phyloP scores from a whole-genome alignment of 1,284 basidiomycete genomes.

The Apiotrichum sp. region DNA sequence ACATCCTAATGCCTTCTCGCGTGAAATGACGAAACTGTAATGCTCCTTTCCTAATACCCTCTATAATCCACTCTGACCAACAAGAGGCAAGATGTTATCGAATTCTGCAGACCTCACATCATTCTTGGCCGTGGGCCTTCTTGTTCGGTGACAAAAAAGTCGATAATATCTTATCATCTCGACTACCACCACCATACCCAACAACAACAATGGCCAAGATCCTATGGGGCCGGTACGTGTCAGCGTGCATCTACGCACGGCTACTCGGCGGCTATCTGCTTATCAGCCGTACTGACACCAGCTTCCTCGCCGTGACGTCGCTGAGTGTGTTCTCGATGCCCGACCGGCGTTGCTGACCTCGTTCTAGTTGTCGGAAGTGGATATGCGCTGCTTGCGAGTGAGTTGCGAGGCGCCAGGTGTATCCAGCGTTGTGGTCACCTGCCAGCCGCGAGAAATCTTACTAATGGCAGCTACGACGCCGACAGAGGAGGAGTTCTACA shows the following conservation, averaged over 20 bases:
- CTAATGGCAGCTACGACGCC: constrained; percentile 31
- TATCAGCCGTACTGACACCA: constrained; percentile 9
- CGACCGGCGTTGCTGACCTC: not conserved
- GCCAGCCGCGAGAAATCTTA: not conserved
- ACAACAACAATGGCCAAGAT: constrained; percentile 19
- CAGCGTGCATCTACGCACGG: too few species aligned
- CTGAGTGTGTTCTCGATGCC: constrained; percentile 12
- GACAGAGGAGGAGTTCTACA: constrained; percentile 42
- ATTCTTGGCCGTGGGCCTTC: too few species aligned
- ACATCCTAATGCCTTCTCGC: too few species aligned
- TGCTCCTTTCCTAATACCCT: too few species aligned
- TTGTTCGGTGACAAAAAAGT: too few species aligned
- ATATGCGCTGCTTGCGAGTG: constrained; percentile 11
- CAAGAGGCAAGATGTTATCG: too few species aligned
- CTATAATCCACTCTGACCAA: too few species aligned
- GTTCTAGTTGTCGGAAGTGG: constrained; percentile 11
- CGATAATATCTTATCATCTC: too few species aligned
- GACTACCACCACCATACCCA: not conserved
- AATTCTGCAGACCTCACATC: too few species aligned
- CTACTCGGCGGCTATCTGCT: too few species aligned
- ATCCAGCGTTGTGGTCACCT: not conserved
- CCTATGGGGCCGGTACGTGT: constrained; percentile 33
- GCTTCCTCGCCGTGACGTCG: constrained; percentile 25
- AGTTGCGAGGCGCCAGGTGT: not conserved
- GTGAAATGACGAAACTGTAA: too few species aligned